Percentiles rank a stretch among this genome's conserved stretches.
These are phyloP conservation scores for Dispira simplex DNA, from an alignment of 192 early-diverging fungal species.

Conservation along the genomic window DNA sequence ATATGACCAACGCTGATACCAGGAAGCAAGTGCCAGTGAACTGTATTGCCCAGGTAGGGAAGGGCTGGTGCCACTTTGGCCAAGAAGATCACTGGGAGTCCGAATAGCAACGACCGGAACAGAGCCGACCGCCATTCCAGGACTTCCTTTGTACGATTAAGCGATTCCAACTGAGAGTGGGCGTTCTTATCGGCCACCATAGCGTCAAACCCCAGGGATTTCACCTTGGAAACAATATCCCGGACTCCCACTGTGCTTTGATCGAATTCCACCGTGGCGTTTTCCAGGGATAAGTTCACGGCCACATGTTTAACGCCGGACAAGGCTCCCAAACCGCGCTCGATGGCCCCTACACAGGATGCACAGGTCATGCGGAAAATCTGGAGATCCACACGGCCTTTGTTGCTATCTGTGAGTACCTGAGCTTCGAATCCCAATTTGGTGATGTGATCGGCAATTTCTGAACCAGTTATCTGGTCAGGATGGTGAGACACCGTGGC, in stretches of 20 bases:
- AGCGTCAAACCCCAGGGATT: slow-evolving; percentile 66
- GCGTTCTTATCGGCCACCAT: slow-evolving; percentile 41
- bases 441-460: slow-evolving; percentile 48
- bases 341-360: slow-evolving; percentile 63
- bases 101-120: slow-evolving; percentile 45
- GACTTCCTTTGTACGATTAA: slow-evolving; percentile 76
- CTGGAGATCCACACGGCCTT: slow-evolving; percentile 46
- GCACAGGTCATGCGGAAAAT: slow-evolving; percentile 94
- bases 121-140: slow-evolving; percentile 60
- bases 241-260: slow-evolving; percentile 46
- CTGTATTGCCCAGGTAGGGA: slow-evolving; percentile 11
- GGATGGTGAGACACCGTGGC: slow-evolving; percentile 54
- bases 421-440: slow-evolving; percentile 59
- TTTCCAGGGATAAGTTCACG: slow-evolving; percentile 66
- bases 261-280: slow-evolving; percentile 56
- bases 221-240: slow-evolving; percentile 64
- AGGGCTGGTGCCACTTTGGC: slow-evolving; percentile 28
- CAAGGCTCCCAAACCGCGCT: slow-evolving; percentile 28
- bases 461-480: slow-evolving; percentile 20
- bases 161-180: slow-evolving; percentile 72
- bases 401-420: slow-evolving; percentile 27
- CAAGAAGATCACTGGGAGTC: slow-evolving; percentile 68
- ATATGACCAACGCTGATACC: slow-evolving; percentile 55
- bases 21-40: slow-evolving; percentile 28
- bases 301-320: slow-evolving; percentile 37